phyloP scores from a whole-genome alignment of 78 protist genomes.

The Pigoraptor vietnamica region DNA sequence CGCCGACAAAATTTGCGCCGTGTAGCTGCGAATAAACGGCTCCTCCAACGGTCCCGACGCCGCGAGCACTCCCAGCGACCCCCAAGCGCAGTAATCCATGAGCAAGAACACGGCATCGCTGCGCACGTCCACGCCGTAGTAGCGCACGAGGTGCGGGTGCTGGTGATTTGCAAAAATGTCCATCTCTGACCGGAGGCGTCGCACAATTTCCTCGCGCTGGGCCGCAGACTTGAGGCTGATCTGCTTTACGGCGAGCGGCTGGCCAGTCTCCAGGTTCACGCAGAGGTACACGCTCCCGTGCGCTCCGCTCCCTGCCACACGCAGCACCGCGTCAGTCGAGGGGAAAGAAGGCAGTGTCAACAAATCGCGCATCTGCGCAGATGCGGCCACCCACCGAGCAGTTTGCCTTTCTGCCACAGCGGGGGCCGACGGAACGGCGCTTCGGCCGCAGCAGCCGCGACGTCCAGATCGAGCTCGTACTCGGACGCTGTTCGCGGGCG shows the following conservation, averaged over 20 bases:
- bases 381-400: neutral
- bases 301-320: neutral
- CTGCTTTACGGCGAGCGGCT: neutral
- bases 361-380: no score
- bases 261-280: neutral
- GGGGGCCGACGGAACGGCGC: neutral
- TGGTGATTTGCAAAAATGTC: neutral
- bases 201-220: neutral
- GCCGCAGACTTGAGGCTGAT: neutral
- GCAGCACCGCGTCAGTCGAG: neutral
- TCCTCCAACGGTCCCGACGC: neutral
- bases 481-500: neutral
- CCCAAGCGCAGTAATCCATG: constrained; percentile 25
- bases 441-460: no score
- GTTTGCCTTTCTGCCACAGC: neutral
- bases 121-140: constrained; percentile 19
- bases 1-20: neutral
- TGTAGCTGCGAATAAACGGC: neutral
- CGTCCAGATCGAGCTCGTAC: neutral
- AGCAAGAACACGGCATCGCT: neutral
- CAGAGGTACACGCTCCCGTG: neutral
- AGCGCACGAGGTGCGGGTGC: constrained; percentile 33
- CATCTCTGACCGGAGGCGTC: neutral
- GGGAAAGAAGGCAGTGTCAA: no score
- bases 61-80: constrained; percentile 11